phyloP scores from a whole-genome alignment of 2,329 filamentous ascomycete species.

The Xylariomycetidae sp. region DNA sequence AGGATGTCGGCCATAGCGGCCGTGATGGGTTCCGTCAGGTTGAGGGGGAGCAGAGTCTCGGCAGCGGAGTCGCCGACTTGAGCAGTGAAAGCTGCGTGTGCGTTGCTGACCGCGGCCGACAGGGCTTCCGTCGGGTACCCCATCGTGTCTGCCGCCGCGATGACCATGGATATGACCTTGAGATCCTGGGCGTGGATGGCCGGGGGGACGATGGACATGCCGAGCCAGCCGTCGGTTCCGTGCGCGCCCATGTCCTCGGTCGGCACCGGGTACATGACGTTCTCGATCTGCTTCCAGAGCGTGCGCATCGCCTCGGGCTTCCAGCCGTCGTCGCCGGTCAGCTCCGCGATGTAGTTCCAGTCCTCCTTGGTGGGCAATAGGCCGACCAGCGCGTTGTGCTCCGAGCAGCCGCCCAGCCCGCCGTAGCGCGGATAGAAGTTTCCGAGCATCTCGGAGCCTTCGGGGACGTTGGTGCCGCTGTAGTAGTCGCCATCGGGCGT shows the following conservation, averaged over 20 bases:
- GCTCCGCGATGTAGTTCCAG: conserved; percentile 34
- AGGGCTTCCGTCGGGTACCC: conserved; percentile 8
- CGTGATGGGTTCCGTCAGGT: conserved; percentile 11
- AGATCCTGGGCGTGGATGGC: conserved; percentile 13
- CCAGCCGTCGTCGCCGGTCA: conserved; percentile 24
- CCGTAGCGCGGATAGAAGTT: conserved; percentile 53
- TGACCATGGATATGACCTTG: conserved; percentile 14
- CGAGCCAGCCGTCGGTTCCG: conserved; percentile 19
- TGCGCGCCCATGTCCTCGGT: conserved; percentile 31
- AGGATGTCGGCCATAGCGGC: conserved; percentile 25
- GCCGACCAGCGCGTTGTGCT: conserved; percentile 22
- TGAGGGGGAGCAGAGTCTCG: conserved; percentile 13
- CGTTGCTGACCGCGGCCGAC: conserved; percentile 7
- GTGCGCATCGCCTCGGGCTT: conserved; percentile 17
- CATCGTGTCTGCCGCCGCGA: conserved; percentile 15
- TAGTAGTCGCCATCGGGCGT: conserved; percentile 45
- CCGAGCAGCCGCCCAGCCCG: conserved; percentile 32
- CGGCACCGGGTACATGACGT: conserved; percentile 23
- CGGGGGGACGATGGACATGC: conserved; percentile 12
- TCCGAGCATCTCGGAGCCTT: conserved; percentile 44
- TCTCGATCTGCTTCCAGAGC: conserved; percentile 21
- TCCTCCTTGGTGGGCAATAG: conserved; percentile 39
- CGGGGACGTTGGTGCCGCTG: conserved; percentile 46
- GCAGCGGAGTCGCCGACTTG: conserved; percentile 14
- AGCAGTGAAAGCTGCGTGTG: conserved; percentile 4